phyloP scores from a whole-genome alignment of 2,329 filamentous ascomycete genomes.

The Arthrobotrys pseudoclavata region DNA sequence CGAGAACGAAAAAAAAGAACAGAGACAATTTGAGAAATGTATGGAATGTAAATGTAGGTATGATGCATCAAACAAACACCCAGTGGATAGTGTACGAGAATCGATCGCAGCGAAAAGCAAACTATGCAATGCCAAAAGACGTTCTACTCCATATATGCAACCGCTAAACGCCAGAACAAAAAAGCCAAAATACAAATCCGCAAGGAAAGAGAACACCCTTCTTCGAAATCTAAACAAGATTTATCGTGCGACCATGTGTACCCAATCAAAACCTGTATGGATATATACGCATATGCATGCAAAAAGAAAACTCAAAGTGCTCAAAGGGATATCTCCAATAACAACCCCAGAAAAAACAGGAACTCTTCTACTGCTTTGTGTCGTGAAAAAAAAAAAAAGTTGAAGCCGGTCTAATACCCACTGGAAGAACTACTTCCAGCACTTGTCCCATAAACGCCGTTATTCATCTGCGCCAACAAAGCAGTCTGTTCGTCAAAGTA shows the following conservation, averaged over 20 bases:
- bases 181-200: not conserved
- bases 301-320: not conserved
- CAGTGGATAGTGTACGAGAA: not conserved
- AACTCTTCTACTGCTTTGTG: not conserved
- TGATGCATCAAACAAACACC: constrained; percentile 1
- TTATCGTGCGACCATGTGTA: constrained; percentile 15
- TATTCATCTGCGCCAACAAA: constrained; percentile 48
- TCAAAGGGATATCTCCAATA: not conserved
- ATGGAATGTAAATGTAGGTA: not conserved
- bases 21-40: not conserved
- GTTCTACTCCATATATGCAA: constrained; percentile 21
- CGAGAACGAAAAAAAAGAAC: not conserved
- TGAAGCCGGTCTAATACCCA: constrained; percentile 23
- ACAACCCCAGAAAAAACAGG: not conserved
- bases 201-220: not conserved
- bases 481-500: constrained; percentile 53
- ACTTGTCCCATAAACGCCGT: constrained; percentile 46
- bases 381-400: not conserved
- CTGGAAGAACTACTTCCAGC: constrained; percentile 49
- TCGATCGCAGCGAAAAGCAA: not conserved
- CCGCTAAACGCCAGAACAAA: constrained; percentile 18
- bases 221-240: constrained; percentile 15
- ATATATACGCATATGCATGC: constrained; percentile 11
- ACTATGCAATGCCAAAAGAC: not conserved
- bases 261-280: constrained; percentile 17